Base-by-base conservation (phyloP, 768 basidiomycete genomes). In the Steccherinum ochraceum region DNA sequence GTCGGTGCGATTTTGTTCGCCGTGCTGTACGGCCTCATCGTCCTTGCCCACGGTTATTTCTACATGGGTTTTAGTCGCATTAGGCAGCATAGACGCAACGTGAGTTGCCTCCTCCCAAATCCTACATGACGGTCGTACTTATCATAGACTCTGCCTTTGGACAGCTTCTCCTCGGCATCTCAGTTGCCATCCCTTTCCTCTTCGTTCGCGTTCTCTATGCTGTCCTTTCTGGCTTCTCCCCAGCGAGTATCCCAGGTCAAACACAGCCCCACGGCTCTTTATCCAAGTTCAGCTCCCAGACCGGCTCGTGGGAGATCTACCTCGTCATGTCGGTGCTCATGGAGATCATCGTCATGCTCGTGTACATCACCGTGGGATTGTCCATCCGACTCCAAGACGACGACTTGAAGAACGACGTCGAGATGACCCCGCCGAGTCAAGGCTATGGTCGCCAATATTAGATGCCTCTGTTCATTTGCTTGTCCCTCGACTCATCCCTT, bases 271-370 rank as follows among this genome's bases (percentile, higher is more conserved):
- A 44, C 64, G 58, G 52, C 18, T 64, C 68, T 4, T 71, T 85
- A 4, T 74, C 73, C 30, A 74, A 75, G 60, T 78, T 84, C 61
- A 80, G 82, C 56, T 70, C 78, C 46, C 57, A 78, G 35, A 76
- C 73, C 2, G 83, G 84, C 25, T 64, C 74, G 52, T 84, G 79
- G 81, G 64, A 74, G 45, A 57, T 79, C 55, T 87, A 74, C 61
- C 70, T 86, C 24, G 64, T 75, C 49, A 76, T 86, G 69, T 75
- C 75, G 12, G 68, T 83, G 39, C 53, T 84, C 40, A 80, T 80
- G 78, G 85, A 88, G 64, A 81, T 71, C 56, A 61, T 72, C 30
- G 70, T 76, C 13, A 71, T 72, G 44, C 51, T 70, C 30, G 68
- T 84, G 46, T 86, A 71, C 53, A 52, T 58, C 4, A 43, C 60